Conservation (phyloP, 2,329 filamentous ascomycete species). For the Calonectria naviculata region DNA sequence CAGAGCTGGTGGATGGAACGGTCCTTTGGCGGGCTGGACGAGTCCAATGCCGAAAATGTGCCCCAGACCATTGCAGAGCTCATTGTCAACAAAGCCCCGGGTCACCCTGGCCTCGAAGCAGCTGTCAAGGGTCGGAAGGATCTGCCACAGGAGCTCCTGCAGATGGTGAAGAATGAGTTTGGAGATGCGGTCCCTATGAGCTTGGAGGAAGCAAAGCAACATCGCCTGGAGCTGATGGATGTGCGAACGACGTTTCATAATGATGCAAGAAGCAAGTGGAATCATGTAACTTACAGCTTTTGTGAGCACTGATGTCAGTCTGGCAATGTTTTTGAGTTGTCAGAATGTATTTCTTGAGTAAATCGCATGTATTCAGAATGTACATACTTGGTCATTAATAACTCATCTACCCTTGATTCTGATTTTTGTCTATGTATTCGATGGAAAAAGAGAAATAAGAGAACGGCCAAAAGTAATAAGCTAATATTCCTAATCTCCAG, state of each 20-base stretch:
- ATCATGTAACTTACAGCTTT: slow-evolving; percentile 7
- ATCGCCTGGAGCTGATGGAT: slow-evolving; percentile 29
- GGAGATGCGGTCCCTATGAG: slow-evolving; percentile 21
- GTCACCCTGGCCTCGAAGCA: not conserved
- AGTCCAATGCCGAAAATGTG: not conserved
- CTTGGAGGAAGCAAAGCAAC: slow-evolving; percentile 25
- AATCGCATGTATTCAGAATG: too few species aligned
- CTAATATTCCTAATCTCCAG: too few species aligned
- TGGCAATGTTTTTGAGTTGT: too few species aligned
- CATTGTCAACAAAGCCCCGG: not conserved
- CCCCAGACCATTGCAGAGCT: slow-evolving; percentile 10
- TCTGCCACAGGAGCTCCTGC: slow-evolving; percentile 25
- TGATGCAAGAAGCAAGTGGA: not conserved
- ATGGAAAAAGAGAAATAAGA: too few species aligned
- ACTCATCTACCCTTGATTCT: too few species aligned
- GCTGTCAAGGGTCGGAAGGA: not conserved
- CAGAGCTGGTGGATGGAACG: slow-evolving; percentile 42
- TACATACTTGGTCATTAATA: too few species aligned
- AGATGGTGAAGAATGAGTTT: slow-evolving; percentile 12
- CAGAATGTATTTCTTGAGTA: too few species aligned
- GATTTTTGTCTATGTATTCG: too few species aligned
- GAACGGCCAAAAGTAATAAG: too few species aligned
- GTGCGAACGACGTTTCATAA: slow-evolving; percentile 5
- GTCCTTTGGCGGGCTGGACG: slow-evolving; percentile 9
- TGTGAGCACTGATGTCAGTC: slow-evolving; percentile 28